Percentiles rank a stretch among this genome's conserved stretches.
Conservation (phyloP, 805 yeast genomes). For the Saccharomycopsis fibuligera region DNA sequence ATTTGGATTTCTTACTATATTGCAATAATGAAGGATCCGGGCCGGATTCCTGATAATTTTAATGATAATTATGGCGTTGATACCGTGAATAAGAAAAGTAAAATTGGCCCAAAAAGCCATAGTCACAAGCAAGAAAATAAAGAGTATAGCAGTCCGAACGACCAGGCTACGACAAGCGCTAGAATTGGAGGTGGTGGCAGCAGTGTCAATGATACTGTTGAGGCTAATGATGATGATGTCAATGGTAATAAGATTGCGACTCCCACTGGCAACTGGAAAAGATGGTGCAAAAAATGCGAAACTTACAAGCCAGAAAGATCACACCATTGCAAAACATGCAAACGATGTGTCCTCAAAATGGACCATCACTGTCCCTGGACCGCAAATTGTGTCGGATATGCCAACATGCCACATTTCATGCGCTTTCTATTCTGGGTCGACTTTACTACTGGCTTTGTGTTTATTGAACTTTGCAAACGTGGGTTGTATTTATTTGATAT, state of each 20-base stretch:
- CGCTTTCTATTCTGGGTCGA: constrained; percentile 68
- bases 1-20: constrained; percentile 69
- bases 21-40: constrained; percentile 66
- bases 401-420: constrained; percentile 71
- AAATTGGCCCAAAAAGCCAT: constrained; percentile 47
- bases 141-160: too few species aligned
- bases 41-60: too few species aligned
- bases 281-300: constrained; percentile 60
- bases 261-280: constrained; percentile 13
- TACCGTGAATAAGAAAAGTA: too few species aligned
- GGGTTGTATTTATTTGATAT: constrained; percentile 39
- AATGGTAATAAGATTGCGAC: not conserved
- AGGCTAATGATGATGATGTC: not conserved
- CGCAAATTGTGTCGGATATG: constrained; percentile 78
- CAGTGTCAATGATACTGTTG: too few species aligned
- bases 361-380: constrained; percentile 96
- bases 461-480: constrained; percentile 36
- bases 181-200: too few species aligned
- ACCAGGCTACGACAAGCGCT: too few species aligned
- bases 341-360: constrained; percentile 71
- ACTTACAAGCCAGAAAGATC: constrained; percentile 72
- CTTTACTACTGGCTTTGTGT: constrained; percentile 42
- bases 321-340: constrained; percentile 80
- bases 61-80: too few species aligned
- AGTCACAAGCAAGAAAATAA: not conserved